A percentile compares a stretch with the other conserved stretches of the same genome.
Evolutionary conservation across 1,284 basidiomycete species (phyloP).

Genomic region (Leccinum huronense): DNA sequence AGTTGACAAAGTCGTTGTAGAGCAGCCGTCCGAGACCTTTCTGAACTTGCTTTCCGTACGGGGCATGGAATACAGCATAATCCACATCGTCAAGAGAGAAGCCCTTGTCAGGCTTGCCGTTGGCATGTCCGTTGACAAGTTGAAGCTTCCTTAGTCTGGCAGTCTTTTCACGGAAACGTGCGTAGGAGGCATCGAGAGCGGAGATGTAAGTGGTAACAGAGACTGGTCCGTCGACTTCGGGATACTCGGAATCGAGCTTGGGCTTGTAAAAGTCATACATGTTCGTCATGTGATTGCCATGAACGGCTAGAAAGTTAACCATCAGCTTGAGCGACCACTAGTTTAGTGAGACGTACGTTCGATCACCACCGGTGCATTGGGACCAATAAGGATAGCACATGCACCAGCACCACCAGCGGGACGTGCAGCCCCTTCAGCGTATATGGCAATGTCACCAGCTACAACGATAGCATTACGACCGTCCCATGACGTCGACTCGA

Average conservation of each 20-base stretch:
- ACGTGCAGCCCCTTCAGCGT: slow-evolving; percentile 93
- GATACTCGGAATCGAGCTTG: slow-evolving; percentile 89
- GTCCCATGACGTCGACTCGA: slow-evolving; percentile 97
- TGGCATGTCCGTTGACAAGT: slow-evolving; percentile 38
- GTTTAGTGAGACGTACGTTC: slow-evolving; percentile 73
- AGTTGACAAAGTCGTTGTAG: slow-evolving; percentile 89
- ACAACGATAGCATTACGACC: slow-evolving; percentile 98
- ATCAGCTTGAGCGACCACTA: slow-evolving; percentile 14
- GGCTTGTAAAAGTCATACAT: slow-evolving; percentile 99
- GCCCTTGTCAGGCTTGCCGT: slow-evolving; percentile 32
- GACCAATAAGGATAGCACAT: slow-evolving; percentile 92
- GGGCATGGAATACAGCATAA: slow-evolving; percentile 90
- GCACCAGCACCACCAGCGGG: slow-evolving; percentile 98
- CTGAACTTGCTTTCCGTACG: slow-evolving; percentile 98
- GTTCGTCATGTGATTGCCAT: slow-evolving; percentile 98
- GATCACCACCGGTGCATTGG: slow-evolving; percentile 91
- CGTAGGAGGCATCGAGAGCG: slow-evolving; percentile 90
- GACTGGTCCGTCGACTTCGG: slow-evolving; percentile 95
- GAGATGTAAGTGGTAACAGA: slow-evolving; percentile 95
- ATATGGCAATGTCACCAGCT: slow-evolving; percentile 96
- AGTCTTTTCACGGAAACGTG: slow-evolving; percentile 82
- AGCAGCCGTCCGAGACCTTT: slow-evolving; percentile 94
- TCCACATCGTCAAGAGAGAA: slow-evolving; percentile 83
- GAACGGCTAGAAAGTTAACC: slow-evolving; percentile 67
- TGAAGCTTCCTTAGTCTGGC: slow-evolving; percentile 61